Conservation (phyloP, 2,329 filamentous ascomycete species). For the Cryphonectria radicalis region DNA sequence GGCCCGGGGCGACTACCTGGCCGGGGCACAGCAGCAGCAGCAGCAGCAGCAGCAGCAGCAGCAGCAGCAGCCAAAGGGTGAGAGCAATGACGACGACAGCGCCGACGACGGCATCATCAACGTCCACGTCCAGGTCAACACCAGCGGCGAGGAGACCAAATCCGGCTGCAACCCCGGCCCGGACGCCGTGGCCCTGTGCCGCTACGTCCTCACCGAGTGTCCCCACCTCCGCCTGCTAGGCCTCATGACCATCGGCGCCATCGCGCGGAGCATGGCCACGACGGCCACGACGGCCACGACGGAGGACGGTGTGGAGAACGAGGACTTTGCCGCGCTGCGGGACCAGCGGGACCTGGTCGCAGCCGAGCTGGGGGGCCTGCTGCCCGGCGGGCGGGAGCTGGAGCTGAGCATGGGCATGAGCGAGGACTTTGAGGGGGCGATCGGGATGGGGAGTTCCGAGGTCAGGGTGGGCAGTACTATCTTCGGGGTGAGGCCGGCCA, state of each 20-base stretch:
- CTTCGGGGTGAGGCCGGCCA: constrained; percentile 81
- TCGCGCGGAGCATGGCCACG: constrained; percentile 78
- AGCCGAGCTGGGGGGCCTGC: constrained; percentile 56
- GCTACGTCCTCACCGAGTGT: constrained; percentile 68
- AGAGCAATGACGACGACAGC: background rate
- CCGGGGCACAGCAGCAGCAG: constrained; percentile 17
- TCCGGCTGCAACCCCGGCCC: constrained; percentile 75
- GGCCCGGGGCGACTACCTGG: constrained; percentile 60
- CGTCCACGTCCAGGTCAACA: constrained; percentile 94
- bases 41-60: no score
- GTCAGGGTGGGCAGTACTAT: constrained; percentile 93
- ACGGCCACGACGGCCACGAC: constrained; percentile 69
- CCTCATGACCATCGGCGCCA: constrained; percentile 96
- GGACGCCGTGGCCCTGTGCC: constrained; percentile 67
- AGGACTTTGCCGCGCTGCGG: constrained; percentile 77
- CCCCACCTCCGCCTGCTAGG: constrained; percentile 76
- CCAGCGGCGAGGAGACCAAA: constrained; percentile 83
- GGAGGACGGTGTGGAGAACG: constrained; percentile 77
- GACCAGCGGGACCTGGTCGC: constrained; percentile 74
- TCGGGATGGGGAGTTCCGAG: constrained; percentile 81
- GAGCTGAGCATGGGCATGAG: constrained; percentile 99
- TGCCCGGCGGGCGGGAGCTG: constrained; percentile 52
- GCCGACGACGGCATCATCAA: constrained; percentile 49
- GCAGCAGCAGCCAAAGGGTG: background rate
- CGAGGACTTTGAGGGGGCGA: constrained; percentile 89